Evolutionary conservation across 257 asterid species (phyloP).

Genomic region (Eustoma russellianum): DNA sequence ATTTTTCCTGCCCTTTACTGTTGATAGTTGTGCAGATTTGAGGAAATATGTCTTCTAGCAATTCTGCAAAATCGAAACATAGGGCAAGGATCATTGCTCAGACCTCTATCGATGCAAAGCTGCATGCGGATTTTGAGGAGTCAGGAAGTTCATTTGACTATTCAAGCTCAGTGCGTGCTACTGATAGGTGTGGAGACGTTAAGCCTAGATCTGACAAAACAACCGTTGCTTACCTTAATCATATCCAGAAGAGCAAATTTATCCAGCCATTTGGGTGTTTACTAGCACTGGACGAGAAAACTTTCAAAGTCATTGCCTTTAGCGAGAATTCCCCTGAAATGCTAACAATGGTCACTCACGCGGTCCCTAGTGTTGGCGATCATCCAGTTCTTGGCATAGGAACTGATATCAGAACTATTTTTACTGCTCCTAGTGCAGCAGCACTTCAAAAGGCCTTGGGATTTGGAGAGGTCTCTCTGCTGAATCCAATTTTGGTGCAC

Average conservation of each 20-base stretch:
- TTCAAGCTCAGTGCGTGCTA: conserved; percentile 55
- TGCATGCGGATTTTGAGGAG: conserved; percentile 72
- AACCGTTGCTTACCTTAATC: conserved; percentile 74
- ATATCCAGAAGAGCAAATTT: conserved; percentile 67
- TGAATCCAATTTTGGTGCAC: conserved; percentile 84
- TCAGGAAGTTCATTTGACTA: conserved; percentile 81
- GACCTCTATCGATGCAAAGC: conserved; percentile 76
- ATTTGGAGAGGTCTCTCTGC: conserved; percentile 77
- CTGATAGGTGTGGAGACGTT: conserved; percentile 20
- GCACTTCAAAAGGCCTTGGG: conserved; percentile 81
- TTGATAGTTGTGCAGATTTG: conserved; percentile 25
- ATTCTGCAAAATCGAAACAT: conserved; percentile 58
- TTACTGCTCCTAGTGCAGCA: conserved; percentile 76
- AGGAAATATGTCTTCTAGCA: conserved; percentile 44
- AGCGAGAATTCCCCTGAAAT: conserved; percentile 83
- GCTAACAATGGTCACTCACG: conserved; percentile 79
- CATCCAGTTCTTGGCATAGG: conserved; percentile 63
- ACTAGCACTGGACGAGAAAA: conserved; percentile 70
- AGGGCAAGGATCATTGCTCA: conserved; percentile 69
- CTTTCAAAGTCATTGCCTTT: conserved; percentile 68
- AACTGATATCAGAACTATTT: conserved; percentile 58
- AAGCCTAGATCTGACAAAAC: conserved; percentile 48
- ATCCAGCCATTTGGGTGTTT: conserved; percentile 86
- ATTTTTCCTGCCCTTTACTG: conserved; percentile 1
- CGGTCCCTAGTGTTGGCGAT: conserved; percentile 84